phyloP scores from a whole-genome alignment of 208 protist species.

The Porcisia hertigi region DNA sequence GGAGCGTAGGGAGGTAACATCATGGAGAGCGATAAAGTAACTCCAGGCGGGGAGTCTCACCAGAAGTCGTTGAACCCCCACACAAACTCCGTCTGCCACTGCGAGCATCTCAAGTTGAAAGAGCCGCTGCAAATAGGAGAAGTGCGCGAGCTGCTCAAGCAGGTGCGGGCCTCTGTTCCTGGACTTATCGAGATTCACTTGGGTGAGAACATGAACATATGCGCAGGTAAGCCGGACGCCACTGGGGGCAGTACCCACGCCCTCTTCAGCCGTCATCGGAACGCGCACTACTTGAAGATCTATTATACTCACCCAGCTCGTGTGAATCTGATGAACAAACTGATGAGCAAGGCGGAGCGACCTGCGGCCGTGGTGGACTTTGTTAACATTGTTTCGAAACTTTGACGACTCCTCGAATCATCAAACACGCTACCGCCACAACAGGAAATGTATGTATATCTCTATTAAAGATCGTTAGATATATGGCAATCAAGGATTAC shows the following conservation, averaged over 20 bases:
- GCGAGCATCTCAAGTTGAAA: slow-evolving; percentile 43
- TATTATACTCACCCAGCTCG: slow-evolving; percentile 45
- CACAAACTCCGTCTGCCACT: slow-evolving; percentile 45
- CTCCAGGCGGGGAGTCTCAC: slow-evolving; percentile 2
- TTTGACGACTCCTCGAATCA: slow-evolving; percentile 22
- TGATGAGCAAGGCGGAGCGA: slow-evolving; percentile 31
- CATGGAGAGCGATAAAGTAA: slow-evolving; percentile 17
- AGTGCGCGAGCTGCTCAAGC: slow-evolving; percentile 31
- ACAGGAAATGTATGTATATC: neutral
- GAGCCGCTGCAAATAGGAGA: slow-evolving; percentile 31
- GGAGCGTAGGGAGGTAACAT: neutral
- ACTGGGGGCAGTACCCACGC: slow-evolving; percentile 47
- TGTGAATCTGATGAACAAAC: slow-evolving; percentile 34
- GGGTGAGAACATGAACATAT: slow-evolving; percentile 44
- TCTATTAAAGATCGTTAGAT: too few species aligned
- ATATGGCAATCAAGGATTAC: too few species aligned
- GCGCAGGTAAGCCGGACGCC: slow-evolving; percentile 35
- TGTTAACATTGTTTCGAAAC: slow-evolving; percentile 39
- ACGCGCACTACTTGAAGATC: slow-evolving; percentile 32
- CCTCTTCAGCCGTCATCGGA: slow-evolving; percentile 49
- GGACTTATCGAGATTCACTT: slow-evolving; percentile 73
- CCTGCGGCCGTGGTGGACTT: slow-evolving; percentile 54
- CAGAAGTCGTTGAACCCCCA: slow-evolving; percentile 28
- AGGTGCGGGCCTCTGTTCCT: slow-evolving; percentile 32
- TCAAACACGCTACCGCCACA: neutral